phyloP scores from a whole-genome alignment of 2,329 filamentous ascomycete genomes.

The Aspergillus carbonarius region DNA sequence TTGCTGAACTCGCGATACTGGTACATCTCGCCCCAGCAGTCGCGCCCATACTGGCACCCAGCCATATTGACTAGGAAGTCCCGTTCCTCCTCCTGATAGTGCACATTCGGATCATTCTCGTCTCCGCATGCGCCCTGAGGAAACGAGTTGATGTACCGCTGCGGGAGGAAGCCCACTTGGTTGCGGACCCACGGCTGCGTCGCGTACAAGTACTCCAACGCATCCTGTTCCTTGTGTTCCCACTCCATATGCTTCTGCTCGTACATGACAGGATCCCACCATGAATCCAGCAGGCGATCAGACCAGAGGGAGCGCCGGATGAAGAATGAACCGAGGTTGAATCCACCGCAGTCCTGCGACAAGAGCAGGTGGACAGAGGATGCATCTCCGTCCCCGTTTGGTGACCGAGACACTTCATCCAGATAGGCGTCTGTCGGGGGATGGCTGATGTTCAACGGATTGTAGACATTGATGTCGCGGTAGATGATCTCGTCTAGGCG shows the following conservation, averaged over 20 bases:
- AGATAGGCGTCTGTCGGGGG: conserved; percentile 73
- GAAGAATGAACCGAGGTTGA: conserved; percentile 97
- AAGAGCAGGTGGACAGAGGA: conserved; percentile 84
- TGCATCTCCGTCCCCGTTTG: conserved; percentile 71
- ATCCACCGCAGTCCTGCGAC: conserved; percentile 90
- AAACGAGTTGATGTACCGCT: conserved; percentile 93
- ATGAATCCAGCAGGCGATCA: conserved; percentile 86
- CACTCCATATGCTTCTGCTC: conserved; percentile 99
- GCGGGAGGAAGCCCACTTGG: conserved; percentile 83
- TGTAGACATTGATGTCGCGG: conserved; percentile 94
- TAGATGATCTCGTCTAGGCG: conserved; percentile 72
- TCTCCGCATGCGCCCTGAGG: conserved; percentile 79
- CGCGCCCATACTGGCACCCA: conserved; percentile 91
- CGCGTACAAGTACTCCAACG: conserved; percentile 85
- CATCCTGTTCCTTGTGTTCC: conserved; percentile 98
- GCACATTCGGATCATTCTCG: conserved; percentile 64
- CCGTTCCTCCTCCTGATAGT: conserved; percentile 80
- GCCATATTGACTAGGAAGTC: conserved; percentile 99
- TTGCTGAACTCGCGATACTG: conserved; percentile 90
- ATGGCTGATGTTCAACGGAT: conserved; percentile 90
- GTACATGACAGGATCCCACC: conserved; percentile 98
- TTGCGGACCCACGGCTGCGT: conserved; percentile 91
- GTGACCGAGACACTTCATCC: conserved; percentile 69
- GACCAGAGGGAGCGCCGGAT: conserved; percentile 82
- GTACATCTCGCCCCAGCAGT: conserved; percentile 99